phyloP scores from a whole-genome alignment of 1,284 basidiomycete genomes.

The Austroboletus novae-zelandiae region DNA sequence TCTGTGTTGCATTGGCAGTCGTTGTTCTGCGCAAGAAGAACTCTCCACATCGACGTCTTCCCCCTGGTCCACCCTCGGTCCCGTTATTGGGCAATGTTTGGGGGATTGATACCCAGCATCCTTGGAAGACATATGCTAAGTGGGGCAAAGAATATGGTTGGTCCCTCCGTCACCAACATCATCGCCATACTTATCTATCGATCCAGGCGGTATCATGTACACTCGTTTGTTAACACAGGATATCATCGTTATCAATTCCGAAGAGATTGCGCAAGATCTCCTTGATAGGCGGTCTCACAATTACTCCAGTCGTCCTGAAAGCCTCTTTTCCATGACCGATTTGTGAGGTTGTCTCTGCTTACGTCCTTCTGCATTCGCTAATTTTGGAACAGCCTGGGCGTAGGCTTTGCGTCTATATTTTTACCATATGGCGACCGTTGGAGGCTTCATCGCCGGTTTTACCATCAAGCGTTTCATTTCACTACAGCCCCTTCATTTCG shows the following conservation, averaged over 20 bases:
- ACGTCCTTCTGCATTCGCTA: not conserved
- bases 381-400: conserved; percentile 13
- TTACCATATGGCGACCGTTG: conserved; percentile 25
- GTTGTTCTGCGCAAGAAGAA: conserved; percentile 9
- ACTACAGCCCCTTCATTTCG: conserved; percentile 18
- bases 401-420: conserved; percentile 20
- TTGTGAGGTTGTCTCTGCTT: conserved; percentile 11
- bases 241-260: conserved; percentile 24
- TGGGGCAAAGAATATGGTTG: conserved; percentile 26
- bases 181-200: not conserved
- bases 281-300: conserved; percentile 17
- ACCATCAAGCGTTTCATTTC: conserved; percentile 25
- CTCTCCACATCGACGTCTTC: conserved; percentile 9
- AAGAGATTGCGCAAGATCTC: conserved; percentile 23
- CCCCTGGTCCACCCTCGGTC: conserved; percentile 20
- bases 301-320: conserved; percentile 24
- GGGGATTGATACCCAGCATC: conserved; percentile 14
- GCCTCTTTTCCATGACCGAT: conserved; percentile 12
- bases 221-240: conserved; percentile 17
- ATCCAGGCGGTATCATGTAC: conserved; percentile 21
- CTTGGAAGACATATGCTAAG: conserved; percentile 23
- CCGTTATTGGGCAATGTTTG: conserved; percentile 24
- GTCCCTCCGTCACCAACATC: not conserved
- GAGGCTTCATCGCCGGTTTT: conserved; percentile 27
- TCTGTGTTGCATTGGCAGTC: conserved; percentile 12